Evolutionary conservation across 1,284 basidiomycete species (phyloP), one percentile per base, ranked within the genome.

Genomic region (Lentinus polychrous): DNA sequence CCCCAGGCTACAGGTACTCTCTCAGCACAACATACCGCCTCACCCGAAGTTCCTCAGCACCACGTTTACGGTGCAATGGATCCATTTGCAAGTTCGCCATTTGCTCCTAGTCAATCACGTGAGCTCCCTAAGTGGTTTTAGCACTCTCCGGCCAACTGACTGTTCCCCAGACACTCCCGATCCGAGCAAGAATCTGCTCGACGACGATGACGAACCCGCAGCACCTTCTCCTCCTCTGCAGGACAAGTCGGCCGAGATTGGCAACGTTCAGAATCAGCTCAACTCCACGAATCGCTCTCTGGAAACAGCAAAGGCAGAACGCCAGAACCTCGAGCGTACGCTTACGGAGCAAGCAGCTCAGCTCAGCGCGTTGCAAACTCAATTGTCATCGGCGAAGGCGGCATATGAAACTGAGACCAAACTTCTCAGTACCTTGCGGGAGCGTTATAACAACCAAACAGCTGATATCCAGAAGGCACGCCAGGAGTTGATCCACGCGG

Each of bases 381-480:
- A 92, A 59, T 73, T 91, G 2, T 77, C 82, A 0, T 80, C 83
- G 3, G 83, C 86, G 3, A 87, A 86, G 57, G 81, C 82, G 12
- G 80, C 90, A 7, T 91, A 91, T 59, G 92, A 95, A 62, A 84
- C 82, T 0, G 96, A 99, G 70, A 83, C 79, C 10, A 81, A 78
- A 46, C 68, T 89, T 7, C 76, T 98, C 27, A 68, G 78, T 15
- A 79, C 83, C 8, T 76, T 99, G 14, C 82, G 83, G 51, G 81
- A 86, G 40, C 79, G 91, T 3, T 79, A 81, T 45, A 67, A 74
- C 0, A 74, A 76, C n/a, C 94, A 97, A 68, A 74, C 73, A 2
- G 72, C 75, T 2, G 84, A 90, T 35, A 85, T 97, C n/a, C 77
- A 83, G 59, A 83, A 81, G 61, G 68, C 84, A 1, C 78, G 83